These are phyloP conservation scores for Phialophora macrospora DNA, from an alignment of 2,329 filamentous ascomycete species.

Conservation along the genomic window DNA sequence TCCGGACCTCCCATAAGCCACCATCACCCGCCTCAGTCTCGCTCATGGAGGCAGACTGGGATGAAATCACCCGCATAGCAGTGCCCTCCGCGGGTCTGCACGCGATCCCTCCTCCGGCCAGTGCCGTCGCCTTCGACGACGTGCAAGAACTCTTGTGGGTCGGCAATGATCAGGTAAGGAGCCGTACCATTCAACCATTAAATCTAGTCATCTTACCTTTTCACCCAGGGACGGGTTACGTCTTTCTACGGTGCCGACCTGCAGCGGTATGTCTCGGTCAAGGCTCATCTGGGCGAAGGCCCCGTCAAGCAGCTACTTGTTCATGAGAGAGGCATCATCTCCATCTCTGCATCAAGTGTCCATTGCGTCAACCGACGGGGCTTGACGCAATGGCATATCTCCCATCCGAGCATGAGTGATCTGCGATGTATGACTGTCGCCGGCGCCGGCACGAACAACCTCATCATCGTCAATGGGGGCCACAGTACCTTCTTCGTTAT, in stretches of 20 bases:
- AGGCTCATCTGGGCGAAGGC: slow-evolving; percentile 77
- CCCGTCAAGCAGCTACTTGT: slow-evolving; percentile 86
- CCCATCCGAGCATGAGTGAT: slow-evolving; percentile 78
- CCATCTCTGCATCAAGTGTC: slow-evolving; percentile 79
- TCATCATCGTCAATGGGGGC: slow-evolving; percentile 84
- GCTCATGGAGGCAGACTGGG: slow-evolving; percentile 55
- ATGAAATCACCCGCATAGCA: slow-evolving; percentile 77
- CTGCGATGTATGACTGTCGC: slow-evolving; percentile 94
- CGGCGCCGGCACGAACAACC: slow-evolving; percentile 64
- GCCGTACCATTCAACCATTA: neutral
- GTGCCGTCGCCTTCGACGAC: slow-evolving; percentile 86
- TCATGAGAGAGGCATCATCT: slow-evolving; percentile 87
- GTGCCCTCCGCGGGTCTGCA: slow-evolving; percentile 77
- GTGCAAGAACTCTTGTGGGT: slow-evolving; percentile 89
- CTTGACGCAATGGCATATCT: slow-evolving; percentile 84
- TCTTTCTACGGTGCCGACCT: slow-evolving; percentile 88
- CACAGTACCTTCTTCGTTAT: slow-evolving; percentile 84
- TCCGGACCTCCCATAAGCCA: slow-evolving; percentile 23
- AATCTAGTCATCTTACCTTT: slow-evolving; percentile 14
- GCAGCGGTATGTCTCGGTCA: slow-evolving; percentile 87
- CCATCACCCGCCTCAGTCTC: slow-evolving; percentile 7
- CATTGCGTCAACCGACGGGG: slow-evolving; percentile 88
- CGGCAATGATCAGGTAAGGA: slow-evolving; percentile 82
- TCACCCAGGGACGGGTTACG: slow-evolving; percentile 76
- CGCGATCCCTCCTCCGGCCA: slow-evolving; percentile 71